phyloP scores from a whole-genome alignment of 768 basidiomycete species.

The Ramaria sp. region DNA sequence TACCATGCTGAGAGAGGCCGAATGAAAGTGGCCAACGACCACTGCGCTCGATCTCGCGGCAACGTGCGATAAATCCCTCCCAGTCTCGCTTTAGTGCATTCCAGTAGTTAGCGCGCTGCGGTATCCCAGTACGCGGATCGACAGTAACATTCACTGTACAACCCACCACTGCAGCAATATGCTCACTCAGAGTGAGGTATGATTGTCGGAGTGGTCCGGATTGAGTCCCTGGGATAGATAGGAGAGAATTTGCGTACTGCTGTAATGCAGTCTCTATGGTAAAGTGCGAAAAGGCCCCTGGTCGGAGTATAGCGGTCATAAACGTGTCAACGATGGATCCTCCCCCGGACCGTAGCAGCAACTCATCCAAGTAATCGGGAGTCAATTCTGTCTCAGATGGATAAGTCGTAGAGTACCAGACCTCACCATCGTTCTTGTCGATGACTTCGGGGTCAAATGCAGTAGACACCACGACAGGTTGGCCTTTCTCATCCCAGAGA shows the following conservation, averaged over 20 bases:
- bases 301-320: constrained; percentile 72
- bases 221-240: constrained; percentile 48
- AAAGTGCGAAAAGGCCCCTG: constrained; percentile 76
- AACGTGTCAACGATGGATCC: constrained; percentile 66
- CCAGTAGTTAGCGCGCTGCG: constrained; percentile 72
- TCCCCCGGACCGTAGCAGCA: constrained; percentile 50
- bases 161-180: constrained; percentile 78
- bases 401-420: constrained; percentile 49
- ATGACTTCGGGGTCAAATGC: constrained; percentile 31
- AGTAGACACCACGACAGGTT: constrained; percentile 53
- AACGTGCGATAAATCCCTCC: constrained; percentile 90
- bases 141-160: constrained; percentile 66
- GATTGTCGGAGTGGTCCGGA: constrained; percentile 47
- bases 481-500: constrained; percentile 76
- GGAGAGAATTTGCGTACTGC: constrained; percentile 66
- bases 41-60: constrained; percentile 80
- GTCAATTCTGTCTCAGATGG: constrained; percentile 68
- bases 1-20: constrained; percentile 29
- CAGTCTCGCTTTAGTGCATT: constrained; percentile 83
- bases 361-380: constrained; percentile 81
- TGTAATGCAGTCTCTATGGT: constrained; percentile 76
- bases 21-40: constrained; percentile 73
- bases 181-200: constrained; percentile 59
- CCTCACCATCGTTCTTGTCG: constrained; percentile 14
- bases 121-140: constrained; percentile 70